These are phyloP conservation scores for Vanrija humicola DNA, from an alignment of 1,284 basidiomycete genomes.

Conservation along the genomic window DNA sequence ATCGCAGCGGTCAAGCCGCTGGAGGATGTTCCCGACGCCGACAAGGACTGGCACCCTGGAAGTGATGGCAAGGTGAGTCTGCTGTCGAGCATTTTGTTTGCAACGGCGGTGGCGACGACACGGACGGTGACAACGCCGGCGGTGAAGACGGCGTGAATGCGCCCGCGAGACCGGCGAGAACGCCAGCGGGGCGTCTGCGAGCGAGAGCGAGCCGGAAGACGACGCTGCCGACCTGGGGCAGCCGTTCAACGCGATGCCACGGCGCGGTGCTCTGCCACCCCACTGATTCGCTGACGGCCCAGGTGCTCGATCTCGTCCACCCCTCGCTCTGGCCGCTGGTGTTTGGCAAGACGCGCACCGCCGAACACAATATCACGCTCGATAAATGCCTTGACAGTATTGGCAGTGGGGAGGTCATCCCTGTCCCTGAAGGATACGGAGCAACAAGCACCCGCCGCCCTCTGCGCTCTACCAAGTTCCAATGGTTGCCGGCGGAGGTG, in stretches of 20 bases:
- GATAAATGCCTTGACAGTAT: neutral
- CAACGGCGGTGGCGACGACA: too few species aligned
- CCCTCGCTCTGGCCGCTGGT: slow-evolving; percentile 8
- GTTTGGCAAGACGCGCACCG: neutral
- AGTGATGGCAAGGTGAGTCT: slow-evolving; percentile 4
- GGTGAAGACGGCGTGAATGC: too few species aligned
- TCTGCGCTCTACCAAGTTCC: neutral
- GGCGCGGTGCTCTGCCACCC: too few species aligned
- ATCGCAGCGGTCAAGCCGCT: slow-evolving; percentile 1
- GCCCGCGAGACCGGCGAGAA: too few species aligned
- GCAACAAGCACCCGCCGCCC: too few species aligned
- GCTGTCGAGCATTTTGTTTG: too few species aligned
- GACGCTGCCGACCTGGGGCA: too few species aligned
- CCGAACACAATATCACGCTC: neutral
- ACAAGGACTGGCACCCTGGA: slow-evolving; percentile 17
- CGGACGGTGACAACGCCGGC: too few species aligned
- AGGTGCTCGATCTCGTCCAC: slow-evolving; percentile 11
- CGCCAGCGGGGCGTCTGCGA: too few species aligned
- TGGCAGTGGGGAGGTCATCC: neutral
- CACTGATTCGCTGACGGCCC: too few species aligned
- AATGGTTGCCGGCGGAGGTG: slow-evolving; percentile 10
- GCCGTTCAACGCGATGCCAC: too few species aligned
- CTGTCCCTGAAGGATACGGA: neutral
- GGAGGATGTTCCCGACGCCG: slow-evolving; percentile 2
- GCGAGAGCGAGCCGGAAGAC: too few species aligned